A percentile compares a stretch with the other conserved stretches of the same genome.
phyloP scores from a whole-genome alignment of 2,329 filamentous ascomycete species.

The Hypoxylon sp. region DNA sequence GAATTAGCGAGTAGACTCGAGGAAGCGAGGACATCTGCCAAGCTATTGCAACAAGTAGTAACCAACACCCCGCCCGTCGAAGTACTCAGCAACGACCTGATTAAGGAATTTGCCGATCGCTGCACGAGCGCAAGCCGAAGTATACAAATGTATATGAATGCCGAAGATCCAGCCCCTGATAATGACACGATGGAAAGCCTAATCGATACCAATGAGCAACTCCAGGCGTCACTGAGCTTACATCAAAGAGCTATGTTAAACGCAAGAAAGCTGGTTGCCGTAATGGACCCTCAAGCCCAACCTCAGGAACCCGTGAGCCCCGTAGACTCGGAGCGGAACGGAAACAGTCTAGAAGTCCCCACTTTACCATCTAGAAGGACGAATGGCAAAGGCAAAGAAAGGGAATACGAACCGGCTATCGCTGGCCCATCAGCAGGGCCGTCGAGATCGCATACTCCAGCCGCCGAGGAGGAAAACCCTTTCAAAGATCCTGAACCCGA shows the following conservation, averaged over 20 bases:
- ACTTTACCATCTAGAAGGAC: conserved; percentile 40
- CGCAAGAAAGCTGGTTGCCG: conserved; percentile 66
- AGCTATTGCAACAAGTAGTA: conserved; percentile 90
- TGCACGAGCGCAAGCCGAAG: conserved; percentile 84
- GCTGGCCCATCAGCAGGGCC: conserved; percentile 51
- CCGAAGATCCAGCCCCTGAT: conserved; percentile 83
- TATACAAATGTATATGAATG: conserved; percentile 87
- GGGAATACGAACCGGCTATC: conserved; percentile 41
- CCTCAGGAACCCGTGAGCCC: conserved; percentile 48
- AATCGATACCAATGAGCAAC: conserved; percentile 93
- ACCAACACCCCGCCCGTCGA: conserved; percentile 85
- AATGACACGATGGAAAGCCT: conserved; percentile 93
- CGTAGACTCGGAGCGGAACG: conserved; percentile 36
- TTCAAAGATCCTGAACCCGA: conserved; percentile 53
- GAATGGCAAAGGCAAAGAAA: conserved; percentile 52
- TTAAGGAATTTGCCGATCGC: conserved; percentile 90
- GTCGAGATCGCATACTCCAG: conserved; percentile 49
- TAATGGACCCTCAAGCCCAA: conserved; percentile 52
- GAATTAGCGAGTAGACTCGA: conserved; percentile 88
- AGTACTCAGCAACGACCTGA: conserved; percentile 84
- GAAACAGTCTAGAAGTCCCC: conserved; percentile 28
- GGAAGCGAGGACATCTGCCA: conserved; percentile 90
- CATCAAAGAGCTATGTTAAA: conserved; percentile 84
- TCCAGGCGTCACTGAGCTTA: conserved; percentile 83
- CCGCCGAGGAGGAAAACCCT: conserved; percentile 51